These are phyloP conservation scores for Sequoia sempervirens DNA, from an alignment of 75 land plant species.

Conservation along the genomic window DNA sequence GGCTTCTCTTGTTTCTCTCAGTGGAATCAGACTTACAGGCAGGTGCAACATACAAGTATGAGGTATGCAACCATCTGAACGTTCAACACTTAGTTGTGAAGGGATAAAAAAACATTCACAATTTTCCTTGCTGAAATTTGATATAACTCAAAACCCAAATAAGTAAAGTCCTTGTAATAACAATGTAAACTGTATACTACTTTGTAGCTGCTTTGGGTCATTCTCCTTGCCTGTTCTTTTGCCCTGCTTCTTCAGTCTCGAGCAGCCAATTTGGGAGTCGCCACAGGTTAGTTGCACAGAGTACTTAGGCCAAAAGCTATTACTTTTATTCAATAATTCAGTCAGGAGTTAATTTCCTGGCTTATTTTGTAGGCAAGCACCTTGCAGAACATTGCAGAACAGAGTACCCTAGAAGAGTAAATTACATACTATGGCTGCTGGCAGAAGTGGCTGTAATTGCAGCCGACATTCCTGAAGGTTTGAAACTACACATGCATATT, in stretches of 20 bases:
- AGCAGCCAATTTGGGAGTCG: conserved; percentile 81
- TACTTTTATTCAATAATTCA: neutral
- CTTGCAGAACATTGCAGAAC: no score
- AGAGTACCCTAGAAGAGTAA: conserved; percentile 58
- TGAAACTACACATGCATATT: neutral
- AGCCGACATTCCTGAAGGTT: conserved; percentile 87
- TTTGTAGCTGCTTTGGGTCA: conserved; percentile 59
- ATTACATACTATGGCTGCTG: conserved; percentile 64
- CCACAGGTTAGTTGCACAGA: conserved; percentile 55
- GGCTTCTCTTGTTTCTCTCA: conserved; percentile 4
- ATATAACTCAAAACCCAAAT: neutral
- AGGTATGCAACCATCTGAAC: conserved; percentile 20
- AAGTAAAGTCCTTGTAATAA: no score
- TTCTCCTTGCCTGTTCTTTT: conserved; percentile 56
- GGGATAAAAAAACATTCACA: neutral
- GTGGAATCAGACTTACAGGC: conserved; percentile 71
- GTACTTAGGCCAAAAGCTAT: no score
- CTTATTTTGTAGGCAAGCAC: no score
- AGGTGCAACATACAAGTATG: conserved; percentile 54
- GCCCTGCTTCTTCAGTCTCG: conserved; percentile 83
- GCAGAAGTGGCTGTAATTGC: conserved; percentile 82
- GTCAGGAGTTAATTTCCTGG: neutral
- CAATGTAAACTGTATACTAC: neutral
- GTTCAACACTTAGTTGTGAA: no score
- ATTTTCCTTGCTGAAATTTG: neutral